phyloP scores from a whole-genome alignment of 257 asterid genomes.

The Lithospermum erythrorhizon region DNA sequence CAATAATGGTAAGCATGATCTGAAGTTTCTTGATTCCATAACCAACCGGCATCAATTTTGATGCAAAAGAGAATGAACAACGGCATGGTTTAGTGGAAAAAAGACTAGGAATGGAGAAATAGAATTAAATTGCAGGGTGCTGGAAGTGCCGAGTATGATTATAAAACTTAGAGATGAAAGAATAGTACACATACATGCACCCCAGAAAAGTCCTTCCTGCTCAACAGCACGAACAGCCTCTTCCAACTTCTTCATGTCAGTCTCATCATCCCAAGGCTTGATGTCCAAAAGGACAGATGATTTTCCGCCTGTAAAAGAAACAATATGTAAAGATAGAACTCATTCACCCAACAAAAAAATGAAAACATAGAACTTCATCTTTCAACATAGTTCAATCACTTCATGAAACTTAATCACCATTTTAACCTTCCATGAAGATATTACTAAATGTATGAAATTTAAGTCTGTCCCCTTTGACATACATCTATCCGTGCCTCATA shows the following conservation, averaged over 20 bases:
- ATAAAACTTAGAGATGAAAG: not conserved
- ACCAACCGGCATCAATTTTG: constrained; percentile 75
- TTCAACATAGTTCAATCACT: too few relatives aligned
- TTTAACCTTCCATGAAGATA: too few relatives aligned
- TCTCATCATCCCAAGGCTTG: constrained; percentile 98
- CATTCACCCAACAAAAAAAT: not conserved
- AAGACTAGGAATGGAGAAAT: not conserved
- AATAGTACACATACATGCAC: constrained; percentile 63
- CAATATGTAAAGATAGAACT: not conserved
- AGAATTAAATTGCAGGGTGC: too few relatives aligned
- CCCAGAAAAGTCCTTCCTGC: constrained; percentile 80
- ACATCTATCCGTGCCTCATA: not conserved
- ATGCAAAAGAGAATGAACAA: constrained; percentile 22
- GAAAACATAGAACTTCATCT: too few relatives aligned
- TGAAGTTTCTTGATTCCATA: constrained; percentile 86
- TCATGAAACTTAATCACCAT: too few relatives aligned
- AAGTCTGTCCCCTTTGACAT: too few relatives aligned
- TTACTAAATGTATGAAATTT: too few relatives aligned
- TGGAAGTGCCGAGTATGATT: not conserved
- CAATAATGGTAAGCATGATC: constrained; percentile 65
- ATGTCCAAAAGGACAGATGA: constrained; percentile 90
- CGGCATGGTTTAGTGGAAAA: not conserved
- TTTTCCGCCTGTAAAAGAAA: constrained; percentile 57
- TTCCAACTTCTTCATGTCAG: constrained; percentile 89
- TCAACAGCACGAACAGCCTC: constrained; percentile 71